A percentile compares a stretch with the other conserved stretches of the same genome.
Evolutionary conservation across 805 yeast species (phyloP).

Genomic region (Danielia reshetovae): DNA sequence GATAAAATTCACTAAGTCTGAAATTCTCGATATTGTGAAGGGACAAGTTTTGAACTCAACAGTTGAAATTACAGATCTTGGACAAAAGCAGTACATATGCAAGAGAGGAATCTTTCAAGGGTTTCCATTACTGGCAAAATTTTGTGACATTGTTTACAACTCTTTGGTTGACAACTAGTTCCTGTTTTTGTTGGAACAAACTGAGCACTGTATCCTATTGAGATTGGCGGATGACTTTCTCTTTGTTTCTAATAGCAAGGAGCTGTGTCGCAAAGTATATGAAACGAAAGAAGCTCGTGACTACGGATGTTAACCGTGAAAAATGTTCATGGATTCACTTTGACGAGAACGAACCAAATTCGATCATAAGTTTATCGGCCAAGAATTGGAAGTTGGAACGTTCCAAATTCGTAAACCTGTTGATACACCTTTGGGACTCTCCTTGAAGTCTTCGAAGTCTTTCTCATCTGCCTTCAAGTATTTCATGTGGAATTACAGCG

Average conservation of each 20-base stretch:
- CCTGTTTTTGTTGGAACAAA: conserved; percentile 14
- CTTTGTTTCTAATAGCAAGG: conserved; percentile 48
- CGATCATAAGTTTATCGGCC: conserved; percentile 26
- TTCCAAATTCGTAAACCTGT: conserved; percentile 17
- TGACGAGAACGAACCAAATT: conserved; percentile 4
- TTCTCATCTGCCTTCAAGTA: conserved; percentile 17
- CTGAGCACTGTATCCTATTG: conserved; percentile 36
- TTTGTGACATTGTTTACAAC: conserved; percentile 74
- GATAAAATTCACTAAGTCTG: conserved; percentile 34
- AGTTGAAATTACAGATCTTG: conserved; percentile 32
- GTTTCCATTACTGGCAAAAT: conserved; percentile 63
- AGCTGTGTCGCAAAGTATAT: conserved; percentile 17
- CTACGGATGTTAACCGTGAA: conserved; percentile 31
- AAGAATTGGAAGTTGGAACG: conserved; percentile 20
- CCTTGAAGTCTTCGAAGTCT: conserved; percentile 12
- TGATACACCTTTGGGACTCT: conserved; percentile 5
- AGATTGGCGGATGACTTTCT: conserved; percentile 85
- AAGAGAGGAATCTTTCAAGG: conserved; percentile 83
- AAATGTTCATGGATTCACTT: conserved; percentile 21
- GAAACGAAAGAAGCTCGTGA: conserved; percentile 17
- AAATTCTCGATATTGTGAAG: conserved; percentile 43
- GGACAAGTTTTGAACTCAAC: conserved; percentile 54
- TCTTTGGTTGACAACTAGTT: conserved; percentile 44
- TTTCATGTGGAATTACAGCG: conserved; percentile 20
- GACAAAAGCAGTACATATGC: conserved; percentile 40